These are phyloP conservation scores for Bruguiera gymnorhiza DNA, from an alignment of 345 rosid genomes.

Conservation along the genomic window DNA sequence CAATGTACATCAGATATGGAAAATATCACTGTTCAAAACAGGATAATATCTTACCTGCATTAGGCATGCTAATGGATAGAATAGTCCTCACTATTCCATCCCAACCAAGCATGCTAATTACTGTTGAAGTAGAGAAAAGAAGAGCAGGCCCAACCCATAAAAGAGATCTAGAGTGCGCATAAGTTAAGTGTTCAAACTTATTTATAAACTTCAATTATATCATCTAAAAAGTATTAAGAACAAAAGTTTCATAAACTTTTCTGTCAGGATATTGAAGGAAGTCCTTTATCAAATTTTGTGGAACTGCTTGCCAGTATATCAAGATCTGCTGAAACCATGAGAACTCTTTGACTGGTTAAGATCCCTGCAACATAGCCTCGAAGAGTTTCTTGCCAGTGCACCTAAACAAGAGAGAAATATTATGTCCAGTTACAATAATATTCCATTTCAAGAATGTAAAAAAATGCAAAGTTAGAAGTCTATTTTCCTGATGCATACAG, in stretches of 20 bases:
- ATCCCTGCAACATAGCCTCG: constrained; percentile 94
- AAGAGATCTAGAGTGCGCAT: constrained; percentile 76
- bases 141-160: constrained; percentile 98
- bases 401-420: constrained; percentile 42
- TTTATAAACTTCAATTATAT: constrained; percentile 7
- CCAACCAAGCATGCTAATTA: constrained; percentile 90
- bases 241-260: constrained; percentile 3
- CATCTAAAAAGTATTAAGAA: background rate
- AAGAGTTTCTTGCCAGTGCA: constrained; percentile 92
- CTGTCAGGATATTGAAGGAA: constrained; percentile 90
- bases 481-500: too few relatives aligned
- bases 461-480: too few relatives aligned
- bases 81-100: constrained; percentile 87
- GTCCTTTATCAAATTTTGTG: constrained; percentile 80
- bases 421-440: background rate
- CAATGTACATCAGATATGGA: constrained; percentile 2
- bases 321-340: constrained; percentile 86
- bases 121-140: constrained; percentile 85
- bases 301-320: constrained; percentile 82
- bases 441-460: too few relatives aligned
- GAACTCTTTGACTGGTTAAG: constrained; percentile 87
- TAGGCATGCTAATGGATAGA: constrained; percentile 83
- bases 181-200: constrained; percentile 51
- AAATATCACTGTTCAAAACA: constrained; percentile 1
- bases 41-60: constrained; percentile 56